Percentiles rank a stretch among this genome's conserved stretches.
These are phyloP conservation scores for Candolleomyces efflorescens DNA, from an alignment of 768 basidiomycete species.

Conservation along the genomic window DNA sequence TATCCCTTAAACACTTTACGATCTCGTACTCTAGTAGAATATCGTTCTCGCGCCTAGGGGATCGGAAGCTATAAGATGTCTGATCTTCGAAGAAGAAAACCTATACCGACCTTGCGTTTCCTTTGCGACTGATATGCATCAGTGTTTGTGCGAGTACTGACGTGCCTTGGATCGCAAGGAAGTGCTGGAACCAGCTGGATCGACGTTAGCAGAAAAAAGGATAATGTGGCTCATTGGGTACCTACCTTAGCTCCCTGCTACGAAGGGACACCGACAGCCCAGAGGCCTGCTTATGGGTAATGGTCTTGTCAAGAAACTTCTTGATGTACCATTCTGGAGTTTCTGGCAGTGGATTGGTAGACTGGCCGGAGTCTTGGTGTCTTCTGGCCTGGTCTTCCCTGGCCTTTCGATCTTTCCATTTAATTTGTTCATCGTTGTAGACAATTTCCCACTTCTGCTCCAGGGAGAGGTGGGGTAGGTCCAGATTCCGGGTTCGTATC, in stretches of 20 bases:
- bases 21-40: constrained; percentile 80
- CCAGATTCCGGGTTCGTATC: constrained; percentile 63
- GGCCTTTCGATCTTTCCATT: constrained; percentile 70
- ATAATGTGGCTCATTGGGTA: constrained; percentile 5
- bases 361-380: constrained; percentile 56
- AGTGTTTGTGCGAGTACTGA: constrained; percentile 81
- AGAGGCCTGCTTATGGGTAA: constrained; percentile 76
- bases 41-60: constrained; percentile 57
- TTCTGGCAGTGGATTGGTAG: constrained; percentile 48
- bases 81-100: not conserved
- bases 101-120: constrained; percentile 48
- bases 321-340: constrained; percentile 92
- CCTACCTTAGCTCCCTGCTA: constrained; percentile 76
- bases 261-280: constrained; percentile 75
- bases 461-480: constrained; percentile 52
- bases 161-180: constrained; percentile 74
- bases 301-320: constrained; percentile 83
- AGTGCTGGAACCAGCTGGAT: constrained; percentile 74
- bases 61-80: constrained; percentile 7
- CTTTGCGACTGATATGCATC: constrained; percentile 70
- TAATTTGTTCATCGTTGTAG: constrained; percentile 72
- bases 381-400: constrained; percentile 59
- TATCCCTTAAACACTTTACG: constrained; percentile 79
- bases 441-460: constrained; percentile 95
- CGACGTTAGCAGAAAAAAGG: constrained; percentile 12